These are phyloP conservation scores for Daldinia sp. DNA, from an alignment of 2,329 filamentous ascomycete genomes.

Conservation along the genomic window DNA sequence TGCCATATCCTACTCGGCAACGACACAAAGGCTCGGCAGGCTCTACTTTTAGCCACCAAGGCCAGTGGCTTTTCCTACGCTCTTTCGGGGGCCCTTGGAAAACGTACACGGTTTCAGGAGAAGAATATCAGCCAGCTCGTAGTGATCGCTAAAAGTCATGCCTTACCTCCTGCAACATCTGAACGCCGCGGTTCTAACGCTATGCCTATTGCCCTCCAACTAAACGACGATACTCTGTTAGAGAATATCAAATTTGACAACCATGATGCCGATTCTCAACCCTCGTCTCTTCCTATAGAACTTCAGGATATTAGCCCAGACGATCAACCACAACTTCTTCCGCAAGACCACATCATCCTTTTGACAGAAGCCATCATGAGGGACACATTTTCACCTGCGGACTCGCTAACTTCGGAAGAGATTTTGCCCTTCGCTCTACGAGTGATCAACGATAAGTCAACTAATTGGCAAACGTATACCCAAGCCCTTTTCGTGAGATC, in stretches of 20 bases:
- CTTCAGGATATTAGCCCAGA: slow-evolving; percentile 76
- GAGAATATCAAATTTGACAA: slow-evolving; percentile 85
- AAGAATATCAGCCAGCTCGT: slow-evolving; percentile 87
- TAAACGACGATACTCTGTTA: slow-evolving; percentile 93
- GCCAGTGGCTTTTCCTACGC: slow-evolving; percentile 80
- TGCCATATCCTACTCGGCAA: slow-evolving; percentile 85
- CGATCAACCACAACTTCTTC: slow-evolving; percentile 80
- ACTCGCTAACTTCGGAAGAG: slow-evolving; percentile 91
- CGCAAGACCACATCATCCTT: slow-evolving; percentile 89
- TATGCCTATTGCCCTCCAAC: slow-evolving; percentile 72
- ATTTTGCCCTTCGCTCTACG: slow-evolving; percentile 89
- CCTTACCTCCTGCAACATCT: slow-evolving; percentile 40
- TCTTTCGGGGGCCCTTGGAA: slow-evolving; percentile 86
- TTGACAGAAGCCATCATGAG: slow-evolving; percentile 88
- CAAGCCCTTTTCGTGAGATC: slow-evolving; percentile 90
- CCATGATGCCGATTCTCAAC: slow-evolving; percentile 46
- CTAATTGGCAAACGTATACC: slow-evolving; percentile 98
- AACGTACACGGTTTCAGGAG: slow-evolving; percentile 81
- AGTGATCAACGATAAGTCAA: slow-evolving; percentile 86
- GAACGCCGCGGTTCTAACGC: slow-evolving; percentile 23
- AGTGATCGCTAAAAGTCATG: slow-evolving; percentile 81
- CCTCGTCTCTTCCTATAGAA: slow-evolving; percentile 61
- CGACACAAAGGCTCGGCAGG: slow-evolving; percentile 76
- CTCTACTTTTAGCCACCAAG: slow-evolving; percentile 72
- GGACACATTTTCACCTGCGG: slow-evolving; percentile 82